Base-by-base conservation (phyloP, 768 basidiomycete genomes). In the Trametes sanguinea region DNA sequence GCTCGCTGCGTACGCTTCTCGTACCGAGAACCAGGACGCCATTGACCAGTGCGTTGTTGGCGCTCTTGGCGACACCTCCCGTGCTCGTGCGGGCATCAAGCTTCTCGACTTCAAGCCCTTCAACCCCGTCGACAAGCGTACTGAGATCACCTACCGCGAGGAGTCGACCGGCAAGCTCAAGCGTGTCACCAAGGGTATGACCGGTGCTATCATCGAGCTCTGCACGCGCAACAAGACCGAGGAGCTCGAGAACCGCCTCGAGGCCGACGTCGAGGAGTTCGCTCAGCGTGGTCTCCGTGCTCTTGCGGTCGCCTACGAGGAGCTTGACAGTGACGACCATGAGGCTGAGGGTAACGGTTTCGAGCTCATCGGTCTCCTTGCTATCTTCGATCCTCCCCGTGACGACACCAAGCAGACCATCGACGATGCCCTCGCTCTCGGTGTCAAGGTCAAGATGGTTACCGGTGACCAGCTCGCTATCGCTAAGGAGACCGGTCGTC, bases 381-480 rank as follows among this genome's bases (percentile, higher is more conserved):
- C 95, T 70, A 98, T 98, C 81, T 98, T 93, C 77, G 95, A 98
- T 73, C 95, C 95, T 63, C 96, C 96, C 65, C 94, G 96, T 77
- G 90, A 91, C 1, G 96, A 98, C 73, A 98, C 96, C 76, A 97
- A 98, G 81, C 92, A 97, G 79, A 98, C 96, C 17, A 98, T 98
- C 73, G 95, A 98, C 71, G 95, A 98, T 75, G 95, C 96, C 55
- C 81, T 94, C 60, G 88, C 89, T 60, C 93, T 98, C 73, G 96
- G 96, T 76, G 95, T 98, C 70, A 90, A 89, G 75, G 95, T 98
- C 75, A 98, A 98, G 89, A 98, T 98, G 96, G 96, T 98, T 63
- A 98, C 96, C n/a, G 96, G 96, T 82, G 96, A 98, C 75, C 96
- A 98, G 81, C 93, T 98, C 73, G 96, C 96, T 67, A 98, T 98